Evolutionary conservation across 2,329 filamentous ascomycete genomes (phyloP).

Genomic region (Hypoxylon sp.): DNA sequence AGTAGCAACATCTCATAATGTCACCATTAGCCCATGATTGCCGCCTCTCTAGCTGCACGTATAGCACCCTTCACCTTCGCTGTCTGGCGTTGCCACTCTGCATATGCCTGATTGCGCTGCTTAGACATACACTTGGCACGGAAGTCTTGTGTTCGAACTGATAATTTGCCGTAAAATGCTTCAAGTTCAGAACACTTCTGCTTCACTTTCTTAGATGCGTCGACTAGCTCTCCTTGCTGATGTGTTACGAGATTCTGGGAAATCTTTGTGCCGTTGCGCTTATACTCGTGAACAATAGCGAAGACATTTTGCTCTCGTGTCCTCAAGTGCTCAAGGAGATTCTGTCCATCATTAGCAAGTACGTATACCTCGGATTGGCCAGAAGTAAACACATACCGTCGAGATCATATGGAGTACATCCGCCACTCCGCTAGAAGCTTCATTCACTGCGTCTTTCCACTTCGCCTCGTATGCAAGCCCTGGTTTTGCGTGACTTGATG

Average conservation of each 20-base stretch:
- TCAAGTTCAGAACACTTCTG: conserved; percentile 18
- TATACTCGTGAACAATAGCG: conserved; percentile 28
- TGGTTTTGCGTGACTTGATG: not conserved
- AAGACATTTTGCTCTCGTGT: conserved; percentile 28
- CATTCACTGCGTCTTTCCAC: conserved; percentile 30
- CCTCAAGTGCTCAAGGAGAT: conserved; percentile 28
- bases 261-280: conserved; percentile 25
- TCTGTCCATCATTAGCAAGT: conserved; percentile 14
- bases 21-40: conserved; percentile 1
- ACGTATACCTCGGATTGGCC: not conserved
- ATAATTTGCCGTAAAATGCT: conserved; percentile 18
- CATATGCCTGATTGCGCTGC: conserved; percentile 18
- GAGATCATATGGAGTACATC: conserved; percentile 30
- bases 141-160: conserved; percentile 16
- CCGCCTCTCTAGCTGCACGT: conserved; percentile 19
- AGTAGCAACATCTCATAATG: not conserved
- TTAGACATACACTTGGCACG: conserved; percentile 19
- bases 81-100: conserved; percentile 26
- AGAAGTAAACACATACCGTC: conserved; percentile 11
- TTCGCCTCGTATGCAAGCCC: conserved; percentile 12
- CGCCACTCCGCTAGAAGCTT: conserved; percentile 21
- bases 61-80: conserved; percentile 16
- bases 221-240: conserved; percentile 21
- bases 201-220: conserved; percentile 5
- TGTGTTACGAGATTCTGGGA: conserved; percentile 11